phyloP scores from a whole-genome alignment of 768 basidiomycete genomes.

The Lactarius deliciosus region DNA sequence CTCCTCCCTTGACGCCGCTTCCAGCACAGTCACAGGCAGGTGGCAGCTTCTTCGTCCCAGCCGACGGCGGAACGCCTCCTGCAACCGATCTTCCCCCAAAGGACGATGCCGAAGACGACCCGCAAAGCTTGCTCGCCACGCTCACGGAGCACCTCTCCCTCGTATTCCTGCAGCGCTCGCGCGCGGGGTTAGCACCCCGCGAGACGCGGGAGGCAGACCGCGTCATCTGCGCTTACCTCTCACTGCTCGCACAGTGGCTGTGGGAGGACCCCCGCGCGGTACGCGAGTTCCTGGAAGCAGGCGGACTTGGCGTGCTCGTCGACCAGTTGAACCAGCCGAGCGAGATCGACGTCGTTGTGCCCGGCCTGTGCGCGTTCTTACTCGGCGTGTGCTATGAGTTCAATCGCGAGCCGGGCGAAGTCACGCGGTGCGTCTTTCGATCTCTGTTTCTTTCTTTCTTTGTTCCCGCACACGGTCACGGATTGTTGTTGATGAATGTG shows the following conservation, averaged over 20 bases:
- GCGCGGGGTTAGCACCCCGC: constrained; percentile 61
- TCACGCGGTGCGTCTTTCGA: constrained; percentile 68
- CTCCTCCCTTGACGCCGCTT: constrained; percentile 36
- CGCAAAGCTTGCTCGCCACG: constrained; percentile 77
- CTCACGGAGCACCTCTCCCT: constrained; percentile 89
- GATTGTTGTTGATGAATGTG: not conserved
- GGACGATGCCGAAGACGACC: constrained; percentile 55
- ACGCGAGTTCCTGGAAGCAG: constrained; percentile 85
- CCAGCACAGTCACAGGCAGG: constrained; percentile 36
- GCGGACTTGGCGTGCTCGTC: constrained; percentile 87
- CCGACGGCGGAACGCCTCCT: constrained; percentile 45
- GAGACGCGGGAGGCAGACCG: constrained; percentile 90
- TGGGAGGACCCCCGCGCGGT: constrained; percentile 95
- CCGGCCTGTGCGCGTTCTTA: constrained; percentile 87
- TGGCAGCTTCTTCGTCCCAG: constrained; percentile 71
- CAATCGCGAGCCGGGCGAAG: constrained; percentile 92
- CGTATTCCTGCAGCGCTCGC: constrained; percentile 72
- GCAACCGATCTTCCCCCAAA: constrained; percentile 41
- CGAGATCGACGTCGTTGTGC: constrained; percentile 82
- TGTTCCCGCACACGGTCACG: not conserved
- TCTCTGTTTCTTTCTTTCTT: not conserved
- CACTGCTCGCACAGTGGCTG: constrained; percentile 85
- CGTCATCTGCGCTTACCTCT: constrained; percentile 81
- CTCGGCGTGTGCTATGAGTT: constrained; percentile 96
- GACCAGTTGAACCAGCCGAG: constrained; percentile 91